Evolutionary conservation across 306 rosid species (phyloP).

Genomic region (Vachellia pachyceras): DNA sequence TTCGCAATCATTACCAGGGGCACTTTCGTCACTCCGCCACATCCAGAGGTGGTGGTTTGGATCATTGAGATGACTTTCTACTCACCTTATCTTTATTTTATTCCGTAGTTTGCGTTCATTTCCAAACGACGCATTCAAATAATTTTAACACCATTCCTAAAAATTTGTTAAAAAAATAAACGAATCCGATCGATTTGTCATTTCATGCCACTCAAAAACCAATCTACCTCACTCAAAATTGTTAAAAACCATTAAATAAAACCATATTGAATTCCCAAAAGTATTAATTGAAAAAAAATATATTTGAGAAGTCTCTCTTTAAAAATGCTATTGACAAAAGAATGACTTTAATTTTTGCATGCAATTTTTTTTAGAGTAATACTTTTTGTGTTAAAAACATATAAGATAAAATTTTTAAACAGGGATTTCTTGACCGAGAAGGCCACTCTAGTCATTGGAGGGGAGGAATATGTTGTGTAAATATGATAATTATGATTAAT

Average conservation of each 20-base stretch:
- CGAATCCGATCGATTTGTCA: constrained; percentile 35
- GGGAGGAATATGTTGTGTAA: background rate
- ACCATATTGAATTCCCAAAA: no score
- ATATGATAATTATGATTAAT: no score
- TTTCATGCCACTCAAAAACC: background rate
- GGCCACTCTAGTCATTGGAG: background rate
- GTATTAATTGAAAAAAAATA: no score
- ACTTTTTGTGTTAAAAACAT: no score
- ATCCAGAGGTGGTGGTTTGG: constrained; percentile 60
- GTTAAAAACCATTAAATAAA: background rate
- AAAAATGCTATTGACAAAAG: no score
- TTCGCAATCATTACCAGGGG: constrained; percentile 53
- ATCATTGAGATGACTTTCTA: constrained; percentile 81
- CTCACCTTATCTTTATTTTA: constrained; percentile 84
- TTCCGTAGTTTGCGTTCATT: constrained; percentile 73
- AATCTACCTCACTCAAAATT: constrained; percentile 11
- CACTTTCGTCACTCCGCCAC: constrained; percentile 41
- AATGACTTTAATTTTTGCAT: no score
- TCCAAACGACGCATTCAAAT: constrained; percentile 53
- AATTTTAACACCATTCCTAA: constrained; percentile 35
- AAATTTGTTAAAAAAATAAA: background rate
- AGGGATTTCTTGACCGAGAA: no score
- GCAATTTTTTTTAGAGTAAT: no score
- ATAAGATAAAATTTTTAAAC: no score
- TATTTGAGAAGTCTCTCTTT: no score